phyloP scores from a whole-genome alignment of 495 filamentous ascomycete genomes.

The Trichoderma asperelloides region DNA sequence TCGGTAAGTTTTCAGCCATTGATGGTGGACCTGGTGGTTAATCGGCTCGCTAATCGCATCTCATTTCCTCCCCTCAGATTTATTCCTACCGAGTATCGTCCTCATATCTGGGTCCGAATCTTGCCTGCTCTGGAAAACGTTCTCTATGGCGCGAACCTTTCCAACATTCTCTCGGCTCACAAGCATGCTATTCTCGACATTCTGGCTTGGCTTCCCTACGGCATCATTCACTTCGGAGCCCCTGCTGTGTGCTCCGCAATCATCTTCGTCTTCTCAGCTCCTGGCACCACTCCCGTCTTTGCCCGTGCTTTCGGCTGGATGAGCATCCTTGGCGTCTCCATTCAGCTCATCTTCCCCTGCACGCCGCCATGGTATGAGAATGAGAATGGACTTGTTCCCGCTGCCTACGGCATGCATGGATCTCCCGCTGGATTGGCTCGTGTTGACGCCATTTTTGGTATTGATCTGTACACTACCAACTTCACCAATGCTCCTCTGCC shows the following conservation, averaged over 20 bases:
- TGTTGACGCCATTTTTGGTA: slow-evolving; percentile 76
- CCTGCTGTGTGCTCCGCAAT: slow-evolving; percentile 64
- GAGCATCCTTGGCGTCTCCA: slow-evolving; percentile 74
- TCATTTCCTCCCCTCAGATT: slow-evolving; percentile 31
- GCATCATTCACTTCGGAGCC: slow-evolving; percentile 75
- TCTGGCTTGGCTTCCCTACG: slow-evolving; percentile 90
- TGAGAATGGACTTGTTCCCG: slow-evolving; percentile 71
- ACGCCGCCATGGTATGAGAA: slow-evolving; percentile 96
- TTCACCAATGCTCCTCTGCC: slow-evolving; percentile 86
- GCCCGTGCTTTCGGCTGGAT: slow-evolving; percentile 84
- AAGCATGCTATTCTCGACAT: slow-evolving; percentile 72
- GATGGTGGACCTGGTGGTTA: background rate
- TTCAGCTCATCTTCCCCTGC: slow-evolving; percentile 85
- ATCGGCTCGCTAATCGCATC: background rate
- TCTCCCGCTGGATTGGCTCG: slow-evolving; percentile 73
- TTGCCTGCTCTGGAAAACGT: slow-evolving; percentile 95
- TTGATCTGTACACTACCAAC: slow-evolving; percentile 83
- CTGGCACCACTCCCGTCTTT: slow-evolving; percentile 76
- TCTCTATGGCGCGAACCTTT: slow-evolving; percentile 89
- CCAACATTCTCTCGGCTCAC: slow-evolving; percentile 87
- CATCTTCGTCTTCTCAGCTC: slow-evolving; percentile 82
- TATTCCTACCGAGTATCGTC: slow-evolving; percentile 74
- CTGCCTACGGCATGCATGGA: slow-evolving; percentile 80
- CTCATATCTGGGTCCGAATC: slow-evolving; percentile 89
- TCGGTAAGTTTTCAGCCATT: slow-evolving; percentile 52